These are phyloP conservation scores for Clonostachys rosea DNA, from an alignment of 2,329 filamentous ascomycete species.

Conservation along the genomic window DNA sequence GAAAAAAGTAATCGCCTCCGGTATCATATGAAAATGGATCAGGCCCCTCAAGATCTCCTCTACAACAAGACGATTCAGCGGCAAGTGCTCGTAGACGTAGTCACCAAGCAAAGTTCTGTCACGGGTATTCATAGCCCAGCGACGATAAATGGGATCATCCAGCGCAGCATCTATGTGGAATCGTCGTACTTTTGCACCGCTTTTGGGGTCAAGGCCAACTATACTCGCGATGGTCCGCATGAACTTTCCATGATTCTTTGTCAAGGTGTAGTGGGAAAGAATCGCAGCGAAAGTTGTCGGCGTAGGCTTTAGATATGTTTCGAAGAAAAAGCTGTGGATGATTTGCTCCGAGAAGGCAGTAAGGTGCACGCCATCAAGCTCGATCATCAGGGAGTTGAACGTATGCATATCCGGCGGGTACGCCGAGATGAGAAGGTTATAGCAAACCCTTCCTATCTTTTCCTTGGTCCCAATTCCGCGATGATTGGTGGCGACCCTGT, in stretches of 20 bases:
- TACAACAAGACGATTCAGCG: conserved; percentile 29
- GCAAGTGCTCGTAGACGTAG: conserved; percentile 32
- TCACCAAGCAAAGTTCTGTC: conserved; percentile 18
- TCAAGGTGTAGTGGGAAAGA: conserved; percentile 37
- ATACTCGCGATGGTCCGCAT: conserved; percentile 38
- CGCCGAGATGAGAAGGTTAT: conserved; percentile 61
- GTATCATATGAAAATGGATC: conserved; percentile 37
- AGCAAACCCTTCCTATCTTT: conserved; percentile 41
- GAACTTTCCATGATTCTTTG: conserved; percentile 25
- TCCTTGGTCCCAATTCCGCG: conserved; percentile 18
- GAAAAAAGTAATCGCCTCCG: conserved; percentile 35
- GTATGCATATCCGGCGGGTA: conserved; percentile 62
- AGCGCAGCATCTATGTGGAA: conserved; percentile 23
- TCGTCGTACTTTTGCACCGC: conserved; percentile 31
- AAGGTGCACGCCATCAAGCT: conserved; percentile 49
- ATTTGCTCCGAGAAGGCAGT: conserved; percentile 42
- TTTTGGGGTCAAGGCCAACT: conserved; percentile 31
- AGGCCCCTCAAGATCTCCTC: conserved; percentile 43
- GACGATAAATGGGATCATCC: conserved; percentile 12
- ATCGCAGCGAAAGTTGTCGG: conserved; percentile 42
- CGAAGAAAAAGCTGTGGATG: conserved; percentile 42
- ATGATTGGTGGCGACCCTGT: conserved; percentile 19
- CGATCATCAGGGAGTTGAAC: conserved; percentile 66
- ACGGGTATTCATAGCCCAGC: conserved; percentile 17
- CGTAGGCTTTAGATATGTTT: conserved; percentile 39